Evolutionary conservation across 345 rosid genomes (phyloP), one percentile per base, ranked within the genome.

Genomic region (Dipteronia sinensis): DNA sequence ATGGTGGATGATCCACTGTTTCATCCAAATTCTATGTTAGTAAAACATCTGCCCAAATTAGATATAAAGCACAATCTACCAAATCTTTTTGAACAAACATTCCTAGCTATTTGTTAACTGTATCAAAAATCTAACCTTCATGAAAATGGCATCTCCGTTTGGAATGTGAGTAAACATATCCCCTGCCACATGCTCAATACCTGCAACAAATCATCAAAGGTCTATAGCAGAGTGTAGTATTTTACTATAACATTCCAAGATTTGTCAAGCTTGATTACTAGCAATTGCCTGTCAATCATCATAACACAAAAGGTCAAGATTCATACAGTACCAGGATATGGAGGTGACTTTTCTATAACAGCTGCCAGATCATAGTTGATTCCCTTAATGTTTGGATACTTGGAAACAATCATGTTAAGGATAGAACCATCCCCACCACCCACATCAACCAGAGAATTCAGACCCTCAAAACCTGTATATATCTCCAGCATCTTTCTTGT

Each of bases 71-170:
- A 58, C 63, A 58, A 58, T 42, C 23, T 5, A 58, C 20, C 23
- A n/a, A 59, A 16, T 53, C n/a, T 17, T 53, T 17, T 4, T 20
- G 27, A 49, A 49, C 17, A 15, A 49, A 49, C 16, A 27, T 22
- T 31, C 27, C 29, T 31, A 31, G 34, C 34, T 31, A 59, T 42
- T 55, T 31, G 42, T 31, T 19, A 55, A 71, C 34, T 13, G 19
- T 9, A 53, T 17, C 17, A 34, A 31, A 58, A 42, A n/a, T 20
- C 40, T 42, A 13, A 91, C 94, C 91, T 90, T 88, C 89, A 90
- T 89, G 90, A 89, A 89, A 79, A 91, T 88, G 71, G 87, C 88
- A 61, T 93, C 90, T 76, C 90, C 94, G 72, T 88, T 78, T 11
- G 97, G 95, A 61, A 86, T 81, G 23, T 58, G 75, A 55, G 46